Conservation (phyloP, 179 eudicot genomes). For the Silene coronaria region DNA sequence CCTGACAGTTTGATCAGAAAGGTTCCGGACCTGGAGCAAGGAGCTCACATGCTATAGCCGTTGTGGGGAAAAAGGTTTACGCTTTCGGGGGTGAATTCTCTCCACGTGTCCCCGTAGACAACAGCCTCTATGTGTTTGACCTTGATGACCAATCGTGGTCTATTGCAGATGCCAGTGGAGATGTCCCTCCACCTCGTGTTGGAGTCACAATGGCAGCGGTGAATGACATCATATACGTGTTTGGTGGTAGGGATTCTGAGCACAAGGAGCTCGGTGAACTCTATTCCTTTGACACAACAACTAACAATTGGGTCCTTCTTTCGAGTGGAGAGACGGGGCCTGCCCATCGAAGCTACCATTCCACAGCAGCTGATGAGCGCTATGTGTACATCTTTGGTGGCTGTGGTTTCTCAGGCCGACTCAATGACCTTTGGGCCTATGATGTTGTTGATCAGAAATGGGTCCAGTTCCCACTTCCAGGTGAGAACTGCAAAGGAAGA, state of each 20-base stretch:
- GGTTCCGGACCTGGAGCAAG: conserved; percentile 86
- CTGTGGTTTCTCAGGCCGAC: conserved; percentile 65
- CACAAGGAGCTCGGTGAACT: conserved; percentile 82
- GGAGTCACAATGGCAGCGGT: conserved; percentile 85
- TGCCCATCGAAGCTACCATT: conserved; percentile 77
- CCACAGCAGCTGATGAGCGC: conserved; percentile 50
- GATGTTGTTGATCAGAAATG: conserved; percentile 52
- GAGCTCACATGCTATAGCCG: conserved; percentile 86
- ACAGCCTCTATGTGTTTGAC: conserved; percentile 59
- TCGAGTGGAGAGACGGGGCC: conserved; percentile 58
- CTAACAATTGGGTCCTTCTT: conserved; percentile 60
- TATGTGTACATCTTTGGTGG: conserved; percentile 71
- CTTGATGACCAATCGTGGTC: conserved; percentile 67
- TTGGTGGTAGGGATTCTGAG: conserved; percentile 75
- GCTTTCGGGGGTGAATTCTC: conserved; percentile 84
- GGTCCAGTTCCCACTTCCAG: conserved; percentile 54
- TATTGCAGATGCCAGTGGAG: conserved; percentile 49
- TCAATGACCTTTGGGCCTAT: conserved; percentile 81
- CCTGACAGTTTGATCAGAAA: conserved; percentile 58
- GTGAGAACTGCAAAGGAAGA: conserved; percentile 65
- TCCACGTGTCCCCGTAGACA: conserved; percentile 90
- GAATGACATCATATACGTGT: conserved; percentile 57
- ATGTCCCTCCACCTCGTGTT: conserved; percentile 79
- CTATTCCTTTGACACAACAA: conserved; percentile 63
- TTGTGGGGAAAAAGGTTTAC: conserved; percentile 62